Conservation (phyloP, 2,329 filamentous ascomycete species). For the Aspergillus japonicus region DNA sequence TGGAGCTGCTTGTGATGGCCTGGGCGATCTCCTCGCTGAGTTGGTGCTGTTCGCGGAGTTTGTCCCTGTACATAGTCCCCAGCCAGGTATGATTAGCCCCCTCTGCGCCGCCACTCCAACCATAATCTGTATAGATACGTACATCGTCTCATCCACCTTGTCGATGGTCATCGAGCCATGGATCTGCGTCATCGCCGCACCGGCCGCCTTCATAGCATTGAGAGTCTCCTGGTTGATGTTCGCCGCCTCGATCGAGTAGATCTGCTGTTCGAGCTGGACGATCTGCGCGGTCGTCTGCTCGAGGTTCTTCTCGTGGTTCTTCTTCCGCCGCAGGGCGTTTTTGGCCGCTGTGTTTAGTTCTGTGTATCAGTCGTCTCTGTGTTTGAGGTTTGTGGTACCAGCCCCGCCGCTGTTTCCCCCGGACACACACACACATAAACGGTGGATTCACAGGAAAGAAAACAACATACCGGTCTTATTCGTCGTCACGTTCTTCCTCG, state of each 20-base stretch:
- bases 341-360: slow-evolving; percentile 67
- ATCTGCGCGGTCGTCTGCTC: slow-evolving; percentile 91
- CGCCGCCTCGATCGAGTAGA: slow-evolving; percentile 93
- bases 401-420: too few species aligned
- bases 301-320: slow-evolving; percentile 85
- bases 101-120: not conserved
- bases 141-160: slow-evolving; percentile 95
- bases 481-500: slow-evolving; percentile 79
- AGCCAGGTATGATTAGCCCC: not conserved
- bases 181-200: slow-evolving; percentile 87
- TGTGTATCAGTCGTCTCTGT: not conserved
- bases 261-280: slow-evolving; percentile 87
- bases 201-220: slow-evolving; percentile 87
- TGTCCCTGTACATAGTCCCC: slow-evolving; percentile 62
- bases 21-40: slow-evolving; percentile 90
- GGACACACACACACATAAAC: too few species aligned
- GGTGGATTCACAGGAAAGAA: too few species aligned
- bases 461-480: slow-evolving; percentile 81
- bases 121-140: slow-evolving; percentile 42
- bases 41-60: slow-evolving; percentile 84
- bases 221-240: slow-evolving; percentile 99
- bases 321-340: slow-evolving; percentile 87
- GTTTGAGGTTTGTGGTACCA: not conserved
- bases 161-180: slow-evolving; percentile 88
- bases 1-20: slow-evolving; percentile 71